phyloP scores from a whole-genome alignment of 768 basidiomycete genomes.

The Trametes maxima region DNA sequence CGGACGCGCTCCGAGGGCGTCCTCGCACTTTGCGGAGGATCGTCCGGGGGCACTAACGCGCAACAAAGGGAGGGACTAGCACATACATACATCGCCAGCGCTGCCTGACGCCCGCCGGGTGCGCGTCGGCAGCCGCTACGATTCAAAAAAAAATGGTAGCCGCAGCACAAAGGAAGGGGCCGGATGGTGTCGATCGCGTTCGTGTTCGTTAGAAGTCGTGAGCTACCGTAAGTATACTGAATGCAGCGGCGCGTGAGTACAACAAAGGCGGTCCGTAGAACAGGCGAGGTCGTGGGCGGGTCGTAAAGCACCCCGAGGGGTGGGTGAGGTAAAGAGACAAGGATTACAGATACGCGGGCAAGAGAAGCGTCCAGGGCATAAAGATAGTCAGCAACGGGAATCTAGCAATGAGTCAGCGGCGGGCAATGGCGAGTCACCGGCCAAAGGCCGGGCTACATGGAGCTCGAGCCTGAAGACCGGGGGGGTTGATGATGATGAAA shows the following conservation, averaged over 20 bases:
- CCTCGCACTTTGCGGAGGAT: constrained; percentile 1
- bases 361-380: constrained; percentile 7
- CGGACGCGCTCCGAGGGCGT: not conserved
- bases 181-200: not conserved
- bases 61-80: not conserved
- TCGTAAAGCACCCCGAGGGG: not conserved
- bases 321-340: constrained; percentile 7
- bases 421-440: not conserved
- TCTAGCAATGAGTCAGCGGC: constrained; percentile 14
- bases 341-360: constrained; percentile 12
- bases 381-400: constrained; percentile 18
- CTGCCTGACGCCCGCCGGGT: not conserved
- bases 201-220: constrained; percentile 20
- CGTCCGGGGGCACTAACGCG: not conserved
- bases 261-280: constrained; percentile 9
- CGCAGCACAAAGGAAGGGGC: constrained; percentile 7
- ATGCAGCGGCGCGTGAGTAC: constrained; percentile 1
- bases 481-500: not conserved
- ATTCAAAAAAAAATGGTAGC: not conserved
- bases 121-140: not conserved
- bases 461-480: not conserved
- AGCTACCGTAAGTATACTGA: not conserved
- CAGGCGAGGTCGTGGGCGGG: constrained; percentile 4
- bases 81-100: constrained; percentile 8
- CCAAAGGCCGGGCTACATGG: not conserved